Conservation (phyloP, 2,329 filamentous ascomycete species). For the Magnaporthiopsis incrustans region DNA sequence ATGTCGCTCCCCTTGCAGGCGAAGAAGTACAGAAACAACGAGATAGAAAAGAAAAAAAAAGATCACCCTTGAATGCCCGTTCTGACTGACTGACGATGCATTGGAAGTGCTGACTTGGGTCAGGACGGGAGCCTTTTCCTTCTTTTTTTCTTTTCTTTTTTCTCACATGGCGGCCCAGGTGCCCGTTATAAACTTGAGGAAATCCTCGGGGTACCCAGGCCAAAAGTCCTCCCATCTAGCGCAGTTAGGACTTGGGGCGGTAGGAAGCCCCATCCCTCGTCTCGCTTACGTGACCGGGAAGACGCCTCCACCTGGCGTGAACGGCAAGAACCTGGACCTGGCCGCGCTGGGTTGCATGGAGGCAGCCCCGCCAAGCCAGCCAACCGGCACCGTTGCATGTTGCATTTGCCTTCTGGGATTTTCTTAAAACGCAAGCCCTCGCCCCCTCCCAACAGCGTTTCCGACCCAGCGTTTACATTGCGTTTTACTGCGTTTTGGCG, state of each 20-base stretch:
- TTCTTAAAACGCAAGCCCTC: neutral
- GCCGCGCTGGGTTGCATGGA: neutral
- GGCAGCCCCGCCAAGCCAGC: neutral
- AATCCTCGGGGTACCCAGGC: neutral
- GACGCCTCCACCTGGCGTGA: neutral
- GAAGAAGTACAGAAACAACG: neutral
- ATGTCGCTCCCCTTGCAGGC: constrained; percentile 3
- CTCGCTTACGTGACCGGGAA: neutral
- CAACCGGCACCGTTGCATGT: neutral
- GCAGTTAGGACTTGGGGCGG: neutral
- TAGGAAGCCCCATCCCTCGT: neutral
- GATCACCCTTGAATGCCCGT: neutral
- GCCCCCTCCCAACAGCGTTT: neutral
- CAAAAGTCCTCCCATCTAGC: neutral
- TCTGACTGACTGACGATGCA: too few species aligned
- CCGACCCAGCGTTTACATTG: neutral
- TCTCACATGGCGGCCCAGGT: neutral
- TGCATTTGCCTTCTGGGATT: neutral
- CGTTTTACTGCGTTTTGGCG: neutral
- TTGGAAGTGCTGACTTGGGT: neutral
- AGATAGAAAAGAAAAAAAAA: neutral
- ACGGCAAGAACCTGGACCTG: neutral
- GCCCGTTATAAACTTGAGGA: neutral
- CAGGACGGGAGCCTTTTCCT: neutral
- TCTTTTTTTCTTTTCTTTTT: neutral